phyloP scores from a whole-genome alignment of 2,329 filamentous ascomycete genomes.

The Bisporella sp. region DNA sequence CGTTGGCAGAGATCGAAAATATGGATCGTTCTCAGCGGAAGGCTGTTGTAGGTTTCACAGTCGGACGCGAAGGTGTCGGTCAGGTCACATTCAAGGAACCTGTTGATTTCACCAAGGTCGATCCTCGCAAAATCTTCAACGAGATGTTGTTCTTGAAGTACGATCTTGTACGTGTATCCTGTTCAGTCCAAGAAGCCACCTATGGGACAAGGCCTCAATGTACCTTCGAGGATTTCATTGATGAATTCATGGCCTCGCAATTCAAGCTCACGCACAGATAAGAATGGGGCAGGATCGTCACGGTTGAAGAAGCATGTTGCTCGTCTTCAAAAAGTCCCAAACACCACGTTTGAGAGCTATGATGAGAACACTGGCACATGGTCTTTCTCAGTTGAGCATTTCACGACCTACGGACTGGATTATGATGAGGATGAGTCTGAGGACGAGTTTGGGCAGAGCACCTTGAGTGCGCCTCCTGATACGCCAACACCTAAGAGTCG shows the following conservation, averaged over 20 bases:
- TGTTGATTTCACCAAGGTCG: constrained; percentile 74
- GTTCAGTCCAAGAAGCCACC: constrained; percentile 71
- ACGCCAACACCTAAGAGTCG: constrained; percentile 34
- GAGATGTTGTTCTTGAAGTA: constrained; percentile 69
- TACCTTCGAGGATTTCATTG: constrained; percentile 79
- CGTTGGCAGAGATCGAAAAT: constrained; percentile 63
- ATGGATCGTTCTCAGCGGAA: constrained; percentile 77
- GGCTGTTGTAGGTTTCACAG: constrained; percentile 65
- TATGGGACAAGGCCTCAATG: constrained; percentile 82
- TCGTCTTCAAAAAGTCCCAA: constrained; percentile 68
- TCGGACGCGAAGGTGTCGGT: constrained; percentile 78
- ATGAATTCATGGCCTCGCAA: constrained; percentile 87
- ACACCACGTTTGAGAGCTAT: constrained; percentile 79
- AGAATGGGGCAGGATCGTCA: constrained; percentile 39
- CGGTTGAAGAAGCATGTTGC: constrained; percentile 76
- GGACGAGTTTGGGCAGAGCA: constrained; percentile 40
- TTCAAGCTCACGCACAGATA: constrained; percentile 52
- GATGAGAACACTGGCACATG: constrained; percentile 74
- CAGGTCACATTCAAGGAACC: constrained; percentile 73
- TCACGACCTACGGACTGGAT: constrained; percentile 88
- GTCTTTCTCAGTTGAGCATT: constrained; percentile 92
- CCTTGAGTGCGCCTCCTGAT: constrained; percentile 36
- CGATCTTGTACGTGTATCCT: constrained; percentile 80
- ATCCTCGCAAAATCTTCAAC: constrained; percentile 73
- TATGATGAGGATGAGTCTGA: constrained; percentile 55